A percentile compares a stretch with the other conserved stretches of the same genome.
These are phyloP conservation scores for Leptographium wingfieldii DNA, from an alignment of 2,329 filamentous ascomycete species.

Conservation along the genomic window DNA sequence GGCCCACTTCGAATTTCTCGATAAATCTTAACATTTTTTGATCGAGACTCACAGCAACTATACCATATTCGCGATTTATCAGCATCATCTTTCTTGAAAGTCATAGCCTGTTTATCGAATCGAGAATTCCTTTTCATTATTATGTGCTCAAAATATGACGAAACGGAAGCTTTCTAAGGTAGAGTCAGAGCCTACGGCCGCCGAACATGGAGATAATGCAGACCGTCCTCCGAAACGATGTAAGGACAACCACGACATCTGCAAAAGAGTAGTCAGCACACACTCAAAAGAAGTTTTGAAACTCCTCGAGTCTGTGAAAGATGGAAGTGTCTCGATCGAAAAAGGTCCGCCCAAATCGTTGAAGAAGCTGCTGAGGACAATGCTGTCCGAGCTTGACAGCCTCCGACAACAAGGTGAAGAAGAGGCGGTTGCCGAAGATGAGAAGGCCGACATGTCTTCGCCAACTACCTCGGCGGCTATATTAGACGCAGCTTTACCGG, in stretches of 20 bases:
- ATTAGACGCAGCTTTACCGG: neutral
- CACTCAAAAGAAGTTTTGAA: neutral
- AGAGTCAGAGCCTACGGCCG: neutral
- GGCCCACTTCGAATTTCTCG: neutral
- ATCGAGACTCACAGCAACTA: neutral
- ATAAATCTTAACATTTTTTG: neutral
- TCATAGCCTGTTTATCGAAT: neutral
- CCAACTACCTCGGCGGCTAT: neutral
- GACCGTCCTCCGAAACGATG: neutral
- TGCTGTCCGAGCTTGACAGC: neutral
- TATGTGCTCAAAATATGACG: neutral
- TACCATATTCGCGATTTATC: neutral
- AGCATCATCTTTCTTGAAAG: neutral
- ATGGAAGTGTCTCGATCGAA: neutral
- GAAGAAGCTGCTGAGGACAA: neutral
- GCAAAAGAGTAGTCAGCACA: neutral
- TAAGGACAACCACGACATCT: neutral
- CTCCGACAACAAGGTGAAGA: neutral
- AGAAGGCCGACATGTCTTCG: neutral
- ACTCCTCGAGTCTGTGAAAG: neutral
- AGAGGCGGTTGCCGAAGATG: neutral
- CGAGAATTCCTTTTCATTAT: neutral
- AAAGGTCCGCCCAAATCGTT: neutral
- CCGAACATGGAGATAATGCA: neutral
- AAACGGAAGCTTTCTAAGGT: neutral